These are phyloP conservation scores for Starmerella apis DNA, from an alignment of 805 yeast species.

Conservation along the genomic window DNA sequence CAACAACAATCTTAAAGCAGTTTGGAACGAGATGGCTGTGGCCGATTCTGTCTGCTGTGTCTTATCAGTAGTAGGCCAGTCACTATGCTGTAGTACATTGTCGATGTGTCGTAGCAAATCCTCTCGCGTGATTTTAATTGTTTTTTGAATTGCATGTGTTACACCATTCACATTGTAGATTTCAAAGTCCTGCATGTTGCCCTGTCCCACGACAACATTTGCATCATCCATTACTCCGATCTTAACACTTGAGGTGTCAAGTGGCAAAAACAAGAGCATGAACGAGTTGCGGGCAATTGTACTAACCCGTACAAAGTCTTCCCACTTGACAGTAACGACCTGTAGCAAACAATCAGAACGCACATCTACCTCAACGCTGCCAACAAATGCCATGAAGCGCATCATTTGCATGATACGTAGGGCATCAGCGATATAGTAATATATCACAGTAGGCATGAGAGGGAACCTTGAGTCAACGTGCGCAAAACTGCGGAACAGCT, in stretches of 20 bases:
- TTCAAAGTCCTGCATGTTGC: constrained; percentile 16
- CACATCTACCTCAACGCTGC: constrained; percentile 25
- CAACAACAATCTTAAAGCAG: constrained; percentile 8
- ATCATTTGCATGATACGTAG: constrained; percentile 19
- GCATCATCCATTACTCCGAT: constrained; percentile 19
- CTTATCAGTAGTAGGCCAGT: not conserved
- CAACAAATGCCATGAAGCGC: constrained; percentile 22
- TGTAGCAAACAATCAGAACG: constrained; percentile 25
- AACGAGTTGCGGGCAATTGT: constrained; percentile 42
- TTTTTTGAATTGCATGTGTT: constrained; percentile 6
- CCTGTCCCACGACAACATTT: constrained; percentile 21
- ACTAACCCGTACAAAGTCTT: constrained; percentile 29
- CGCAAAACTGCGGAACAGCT: constrained; percentile 18
- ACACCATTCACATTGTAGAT: constrained; percentile 12
- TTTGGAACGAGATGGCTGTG: constrained; percentile 6
- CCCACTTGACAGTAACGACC: constrained; percentile 27
- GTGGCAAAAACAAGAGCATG: constrained; percentile 34
- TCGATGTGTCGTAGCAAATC: constrained; percentile 9
- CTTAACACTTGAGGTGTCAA: constrained; percentile 14
- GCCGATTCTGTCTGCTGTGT: constrained; percentile 1
- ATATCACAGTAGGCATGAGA: constrained; percentile 14
- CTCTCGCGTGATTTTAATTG: constrained; percentile 1
- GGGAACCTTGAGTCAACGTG: constrained; percentile 9
- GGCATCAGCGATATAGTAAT: constrained; percentile 18
- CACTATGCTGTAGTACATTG: constrained; percentile 1